Evolutionary conservation across 352 stramenopile species (phyloP), one percentile per base, ranked within the genome.

Genomic region (Phytophthora multivora): DNA sequence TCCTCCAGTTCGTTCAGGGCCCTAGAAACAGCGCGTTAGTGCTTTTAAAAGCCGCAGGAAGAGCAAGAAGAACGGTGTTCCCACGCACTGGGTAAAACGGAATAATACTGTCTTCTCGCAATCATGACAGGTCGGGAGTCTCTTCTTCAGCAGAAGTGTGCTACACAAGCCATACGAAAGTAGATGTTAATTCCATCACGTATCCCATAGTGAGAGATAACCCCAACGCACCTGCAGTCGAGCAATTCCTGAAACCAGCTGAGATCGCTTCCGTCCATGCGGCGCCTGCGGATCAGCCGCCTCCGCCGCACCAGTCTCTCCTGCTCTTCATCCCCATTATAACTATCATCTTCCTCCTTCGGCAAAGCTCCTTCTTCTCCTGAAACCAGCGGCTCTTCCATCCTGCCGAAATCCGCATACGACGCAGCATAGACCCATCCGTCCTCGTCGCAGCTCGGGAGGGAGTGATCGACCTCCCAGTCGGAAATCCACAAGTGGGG

Each of bases 211-310:
- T 15, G 16, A 28, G 42, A 13, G 3, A 49, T 33, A 21, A 26
- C 33, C 18, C 31, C 28, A 54, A 53, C 59, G 35, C 62, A 90
- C 84, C 82, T 91, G 73, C 81, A 87, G 53, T 92, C 81, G 33
- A 92, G 75, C 21, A 95, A 65, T 58, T 95, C 86, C 49, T 93
- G 79, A 55, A 91, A 91, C 86, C 86, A 95, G 45, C 86, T 88
- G 41, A 91, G 66, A 48, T 91, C 81, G 26, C 73, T 91, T 25
- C 82, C 77, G 21, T 90, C 81, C 16, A 91, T 91, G 47, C 83
- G 73, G 8, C 86, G 80, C 63, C 86, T 83, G 3, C 86, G 80
- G 4, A 88, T 53, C 12, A 90, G 55, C 15, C 81, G 71, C 33
- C 85, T 66, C 12, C 80, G 77, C 11, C 83, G 73, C 59, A 87